These are phyloP conservation scores for Smallanthus sonchifolius DNA, from an alignment of 129 eudicot species.

Conservation along the genomic window DNA sequence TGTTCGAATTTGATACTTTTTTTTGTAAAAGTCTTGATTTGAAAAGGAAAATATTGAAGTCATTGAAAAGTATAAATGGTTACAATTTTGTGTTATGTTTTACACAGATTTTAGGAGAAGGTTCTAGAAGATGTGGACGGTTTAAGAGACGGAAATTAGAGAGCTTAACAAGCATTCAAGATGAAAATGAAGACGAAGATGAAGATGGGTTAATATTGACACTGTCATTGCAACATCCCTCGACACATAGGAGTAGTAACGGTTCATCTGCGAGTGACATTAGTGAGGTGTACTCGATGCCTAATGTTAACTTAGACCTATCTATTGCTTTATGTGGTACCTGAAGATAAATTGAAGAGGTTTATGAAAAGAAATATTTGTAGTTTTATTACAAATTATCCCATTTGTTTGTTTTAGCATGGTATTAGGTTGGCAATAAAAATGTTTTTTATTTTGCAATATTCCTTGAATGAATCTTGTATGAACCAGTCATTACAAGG, in stretches of 20 bases:
- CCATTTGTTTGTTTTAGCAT: conserved; percentile 16
- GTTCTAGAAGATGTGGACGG: conserved; percentile 11
- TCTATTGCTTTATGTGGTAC: conserved; percentile 50
- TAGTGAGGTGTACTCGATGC: conserved; percentile 34
- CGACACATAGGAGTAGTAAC: conserved; percentile 41
- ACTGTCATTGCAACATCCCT: conserved; percentile 49
- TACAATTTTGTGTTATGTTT: neutral
- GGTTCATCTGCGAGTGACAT: conserved; percentile 50
- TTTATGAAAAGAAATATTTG: conserved; percentile 1
- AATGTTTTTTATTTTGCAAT: neutral
- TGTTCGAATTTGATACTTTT: neutral
- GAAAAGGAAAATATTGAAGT: neutral
- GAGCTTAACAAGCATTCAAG: conserved; percentile 1
- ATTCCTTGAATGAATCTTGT: neutral
- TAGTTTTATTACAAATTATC: conserved; percentile 7
- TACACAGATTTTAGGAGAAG: conserved; percentile 29
- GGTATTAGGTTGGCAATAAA: conserved; percentile 9
- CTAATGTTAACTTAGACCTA: conserved; percentile 54
- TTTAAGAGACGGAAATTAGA: conserved; percentile 34
- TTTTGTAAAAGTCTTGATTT: neutral
- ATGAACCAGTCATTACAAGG: neutral
- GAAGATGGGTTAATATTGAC: conserved; percentile 42
- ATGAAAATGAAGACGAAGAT: conserved; percentile 17
- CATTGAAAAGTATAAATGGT: neutral
- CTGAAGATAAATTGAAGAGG: neutral